These are phyloP conservation scores for Metschnikowia baotianmanensis DNA, from an alignment of 805 yeast genomes.

Conservation along the genomic window DNA sequence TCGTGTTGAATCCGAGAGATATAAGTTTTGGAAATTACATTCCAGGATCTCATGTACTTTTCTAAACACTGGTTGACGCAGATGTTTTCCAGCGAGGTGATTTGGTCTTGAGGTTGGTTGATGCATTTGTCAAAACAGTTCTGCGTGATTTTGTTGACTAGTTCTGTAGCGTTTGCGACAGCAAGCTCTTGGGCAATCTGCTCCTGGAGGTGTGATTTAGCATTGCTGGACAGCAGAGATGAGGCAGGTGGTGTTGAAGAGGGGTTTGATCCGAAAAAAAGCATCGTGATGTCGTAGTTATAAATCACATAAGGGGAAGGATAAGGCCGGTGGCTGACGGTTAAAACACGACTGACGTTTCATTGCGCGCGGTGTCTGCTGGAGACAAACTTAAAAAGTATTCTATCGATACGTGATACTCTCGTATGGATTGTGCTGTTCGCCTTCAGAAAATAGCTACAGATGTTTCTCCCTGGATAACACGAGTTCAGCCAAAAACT, in stretches of 20 bases:
- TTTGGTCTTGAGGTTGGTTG: conserved; percentile 51
- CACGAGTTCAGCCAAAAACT: too few relatives aligned
- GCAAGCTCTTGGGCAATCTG: conserved; percentile 83
- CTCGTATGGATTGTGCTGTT: too few relatives aligned
- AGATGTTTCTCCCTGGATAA: too few relatives aligned
- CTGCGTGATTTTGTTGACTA: conserved; percentile 80
- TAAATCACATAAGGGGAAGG: too few relatives aligned
- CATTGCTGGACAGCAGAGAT: conserved; percentile 10
- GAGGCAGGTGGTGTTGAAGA: conserved; percentile 13
- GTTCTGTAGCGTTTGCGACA: conserved; percentile 84
- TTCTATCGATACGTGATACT: too few relatives aligned
- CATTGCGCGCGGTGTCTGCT: not conserved
- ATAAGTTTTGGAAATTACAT: conserved; percentile 73
- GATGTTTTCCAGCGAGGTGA: conserved; percentile 51
- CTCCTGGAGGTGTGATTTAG: conserved; percentile 62
- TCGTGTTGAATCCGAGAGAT: conserved; percentile 63
- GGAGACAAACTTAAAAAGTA: too few relatives aligned
- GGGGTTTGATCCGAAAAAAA: conserved; percentile 17
- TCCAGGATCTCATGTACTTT: conserved; percentile 92
- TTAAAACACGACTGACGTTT: not conserved
- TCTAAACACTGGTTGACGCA: conserved; percentile 79
- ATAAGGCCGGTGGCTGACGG: too few relatives aligned
- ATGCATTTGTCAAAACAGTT: conserved; percentile 85
- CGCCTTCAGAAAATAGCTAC: too few relatives aligned
- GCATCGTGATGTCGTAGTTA: conserved; percentile 13